These are phyloP conservation scores for Westerdykella sp. DNA, from an alignment of 2,329 filamentous ascomycete genomes.

Conservation along the genomic window DNA sequence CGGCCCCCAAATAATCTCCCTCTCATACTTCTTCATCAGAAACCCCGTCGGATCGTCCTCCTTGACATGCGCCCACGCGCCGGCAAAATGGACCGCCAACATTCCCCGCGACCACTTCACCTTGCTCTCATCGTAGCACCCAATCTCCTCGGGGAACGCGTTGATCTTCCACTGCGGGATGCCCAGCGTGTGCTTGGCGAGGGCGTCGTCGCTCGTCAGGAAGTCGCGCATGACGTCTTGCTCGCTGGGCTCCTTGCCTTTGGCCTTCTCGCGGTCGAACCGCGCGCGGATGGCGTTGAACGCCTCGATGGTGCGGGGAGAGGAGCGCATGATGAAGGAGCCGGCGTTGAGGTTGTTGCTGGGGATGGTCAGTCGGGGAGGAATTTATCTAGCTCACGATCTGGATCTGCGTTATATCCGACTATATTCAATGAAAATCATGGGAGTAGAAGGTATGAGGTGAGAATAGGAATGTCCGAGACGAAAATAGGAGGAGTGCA, in stretches of 20 bases:
- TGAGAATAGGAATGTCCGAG: not conserved
- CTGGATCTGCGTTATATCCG: no score
- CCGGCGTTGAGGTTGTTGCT: constrained; percentile 36
- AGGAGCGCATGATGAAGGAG: constrained; percentile 34
- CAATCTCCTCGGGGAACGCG: constrained; percentile 37
- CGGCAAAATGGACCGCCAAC: constrained; percentile 40
- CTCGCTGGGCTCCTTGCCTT: constrained; percentile 27
- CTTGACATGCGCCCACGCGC: constrained; percentile 38
- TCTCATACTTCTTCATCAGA: constrained; percentile 36
- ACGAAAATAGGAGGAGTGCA: no score
- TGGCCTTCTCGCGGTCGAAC: constrained; percentile 15
- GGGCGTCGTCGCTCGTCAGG: constrained; percentile 18
- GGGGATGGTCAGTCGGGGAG: not conserved
- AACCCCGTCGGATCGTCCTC: constrained; percentile 35
- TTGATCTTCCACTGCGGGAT: constrained; percentile 38
- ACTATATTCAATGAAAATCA: no score
- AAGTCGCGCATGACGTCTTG: constrained; percentile 36
- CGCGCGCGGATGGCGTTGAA: constrained; percentile 26
- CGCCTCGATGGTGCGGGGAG: constrained; percentile 32
- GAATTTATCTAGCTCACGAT: constrained; percentile 6
- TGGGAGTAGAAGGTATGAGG: not conserved
- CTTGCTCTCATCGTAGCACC: constrained; percentile 30
- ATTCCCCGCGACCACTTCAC: constrained; percentile 29
- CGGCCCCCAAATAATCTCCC: constrained; percentile 25
- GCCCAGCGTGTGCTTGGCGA: constrained; percentile 16